A percentile compares a stretch with the other conserved stretches of the same genome.
Conservation (phyloP, 768 basidiomycete species). For the Suillus subalutaceus region DNA sequence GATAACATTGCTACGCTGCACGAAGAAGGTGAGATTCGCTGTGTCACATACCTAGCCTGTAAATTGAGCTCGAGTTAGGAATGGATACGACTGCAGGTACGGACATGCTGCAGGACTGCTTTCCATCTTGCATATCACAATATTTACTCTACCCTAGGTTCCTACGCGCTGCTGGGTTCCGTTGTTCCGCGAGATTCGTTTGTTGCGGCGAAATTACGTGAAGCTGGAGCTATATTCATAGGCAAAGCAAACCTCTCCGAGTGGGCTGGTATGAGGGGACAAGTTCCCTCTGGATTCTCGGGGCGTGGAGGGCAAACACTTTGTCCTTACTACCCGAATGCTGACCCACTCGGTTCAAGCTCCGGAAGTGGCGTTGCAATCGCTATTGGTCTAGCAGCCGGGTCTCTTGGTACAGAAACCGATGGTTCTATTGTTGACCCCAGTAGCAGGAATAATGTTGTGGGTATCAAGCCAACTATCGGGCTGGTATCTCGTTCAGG, state of each 20-base stretch:
- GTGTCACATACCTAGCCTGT: background rate
- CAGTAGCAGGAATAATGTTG: slow-evolving; percentile 43
- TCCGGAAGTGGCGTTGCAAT: slow-evolving; percentile 44
- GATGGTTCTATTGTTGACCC: slow-evolving; percentile 51
- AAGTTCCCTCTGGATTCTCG: slow-evolving; percentile 46
- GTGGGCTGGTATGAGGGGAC: slow-evolving; percentile 41
- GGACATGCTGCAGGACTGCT: background rate
- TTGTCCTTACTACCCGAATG: slow-evolving; percentile 45
- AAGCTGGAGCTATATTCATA: slow-evolving; percentile 31
- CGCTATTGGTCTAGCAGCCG: slow-evolving; percentile 47
- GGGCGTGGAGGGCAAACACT: slow-evolving; percentile 46
- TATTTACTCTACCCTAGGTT: slow-evolving; percentile 29
- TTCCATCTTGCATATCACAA: too few species aligned
- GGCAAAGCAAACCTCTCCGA: slow-evolving; percentile 50
- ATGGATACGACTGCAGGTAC: slow-evolving; percentile 44
- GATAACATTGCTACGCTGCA: slow-evolving; percentile 42
- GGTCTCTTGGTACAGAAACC: slow-evolving; percentile 48
- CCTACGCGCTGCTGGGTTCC: slow-evolving; percentile 25
- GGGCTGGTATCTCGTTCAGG: slow-evolving; percentile 42
- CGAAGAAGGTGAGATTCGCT: slow-evolving; percentile 28
- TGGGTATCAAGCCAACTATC: slow-evolving; percentile 43
- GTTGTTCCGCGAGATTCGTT: slow-evolving; percentile 33
- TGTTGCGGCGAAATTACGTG: slow-evolving; percentile 25
- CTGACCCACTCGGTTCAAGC: slow-evolving; percentile 43
- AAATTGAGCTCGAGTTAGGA: slow-evolving; percentile 20